Evolutionary conservation across 768 basidiomycete genomes (phyloP), one percentile per base, ranked within the genome.

Genomic region (Mycena galericulata): DNA sequence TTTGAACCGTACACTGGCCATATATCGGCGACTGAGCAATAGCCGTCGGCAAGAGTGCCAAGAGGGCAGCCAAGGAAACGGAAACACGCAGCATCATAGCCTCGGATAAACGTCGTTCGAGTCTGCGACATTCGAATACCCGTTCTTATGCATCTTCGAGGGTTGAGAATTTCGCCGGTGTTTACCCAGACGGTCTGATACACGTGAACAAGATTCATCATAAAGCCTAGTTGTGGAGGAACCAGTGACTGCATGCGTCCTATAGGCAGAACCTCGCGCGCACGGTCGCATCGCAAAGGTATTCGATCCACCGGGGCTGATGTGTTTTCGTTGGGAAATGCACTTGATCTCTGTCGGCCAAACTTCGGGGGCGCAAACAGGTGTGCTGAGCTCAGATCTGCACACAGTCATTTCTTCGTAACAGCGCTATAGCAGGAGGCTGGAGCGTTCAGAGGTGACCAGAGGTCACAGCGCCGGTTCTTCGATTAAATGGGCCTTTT

Each of bases 1-100:
- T 2, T 29, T 29, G 32, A 26, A 26, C 18, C 65, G 27, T 49
- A 71, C 70, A 71, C 32, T 71, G 70, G 17, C 65, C 70, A 36
- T 34, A 71, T 2, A 67, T 50, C 17, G 30, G 32, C 9, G 70
- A 71, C 38, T 71, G 70, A 2, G 61, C 65, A 3, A 64, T 29
- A 5, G 61, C 62, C 32, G 47, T 34, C 24, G 65, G 70, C 51
- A 71, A 32, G 7, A 71, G 46, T 9, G 62, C 61, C 9, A 71
- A 43, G 34, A 59, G 6, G 1, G 62, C 50, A 26, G 61, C 62
- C 40, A 70, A 58, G 10, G 60, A 62, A 22, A 41, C 56, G 18
- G 45, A 51, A 29, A 58, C 30, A 38, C 36, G 27, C 27, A 61
- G 36, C 66, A 67, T 67, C 26, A 30, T 36, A 18, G 57, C 17